Conservation (phyloP, 2,329 filamentous ascomycete genomes). For the Alternaria sp. region DNA sequence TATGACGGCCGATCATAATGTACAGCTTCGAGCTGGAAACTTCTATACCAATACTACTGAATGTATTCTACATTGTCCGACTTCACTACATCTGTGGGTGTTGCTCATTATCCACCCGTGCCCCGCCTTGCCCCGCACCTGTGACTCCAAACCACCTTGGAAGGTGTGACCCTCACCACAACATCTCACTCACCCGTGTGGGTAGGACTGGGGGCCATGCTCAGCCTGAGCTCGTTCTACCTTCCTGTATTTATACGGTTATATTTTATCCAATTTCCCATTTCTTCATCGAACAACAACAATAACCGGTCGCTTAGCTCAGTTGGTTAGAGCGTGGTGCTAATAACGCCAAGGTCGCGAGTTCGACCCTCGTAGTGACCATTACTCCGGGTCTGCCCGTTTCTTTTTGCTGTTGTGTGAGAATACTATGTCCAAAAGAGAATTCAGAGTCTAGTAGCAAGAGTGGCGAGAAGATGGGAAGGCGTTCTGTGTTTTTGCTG, state of each 20-base stretch:
- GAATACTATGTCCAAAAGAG: too few relatives aligned
- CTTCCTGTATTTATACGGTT: too few relatives aligned
- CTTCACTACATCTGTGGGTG: too few relatives aligned
- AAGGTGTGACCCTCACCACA: background rate
- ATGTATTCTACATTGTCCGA: background rate
- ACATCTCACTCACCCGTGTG: conserved; percentile 8
- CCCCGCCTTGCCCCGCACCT: background rate
- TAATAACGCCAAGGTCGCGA: conserved; percentile 3
- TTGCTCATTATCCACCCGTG: too few relatives aligned
- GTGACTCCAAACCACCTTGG: background rate
- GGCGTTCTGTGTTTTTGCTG: too few relatives aligned
- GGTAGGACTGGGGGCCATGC: background rate
- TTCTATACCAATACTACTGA: background rate
- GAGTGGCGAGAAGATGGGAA: too few relatives aligned
- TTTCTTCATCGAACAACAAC: background rate
- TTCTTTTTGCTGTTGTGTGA: background rate
- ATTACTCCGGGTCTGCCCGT: background rate
- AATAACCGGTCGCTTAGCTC: background rate
- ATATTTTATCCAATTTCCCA: too few relatives aligned
- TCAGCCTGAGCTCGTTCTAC: background rate
- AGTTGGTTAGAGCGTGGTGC: background rate
- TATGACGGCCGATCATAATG: background rate
- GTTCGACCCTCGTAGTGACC: conserved; percentile 27
- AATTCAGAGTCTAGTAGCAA: too few relatives aligned
- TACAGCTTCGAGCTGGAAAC: background rate